Percentiles rank a stretch among this genome's conserved stretches.
Conservation (phyloP, 2,329 filamentous ascomycete genomes). For the Xylaria sp. region DNA sequence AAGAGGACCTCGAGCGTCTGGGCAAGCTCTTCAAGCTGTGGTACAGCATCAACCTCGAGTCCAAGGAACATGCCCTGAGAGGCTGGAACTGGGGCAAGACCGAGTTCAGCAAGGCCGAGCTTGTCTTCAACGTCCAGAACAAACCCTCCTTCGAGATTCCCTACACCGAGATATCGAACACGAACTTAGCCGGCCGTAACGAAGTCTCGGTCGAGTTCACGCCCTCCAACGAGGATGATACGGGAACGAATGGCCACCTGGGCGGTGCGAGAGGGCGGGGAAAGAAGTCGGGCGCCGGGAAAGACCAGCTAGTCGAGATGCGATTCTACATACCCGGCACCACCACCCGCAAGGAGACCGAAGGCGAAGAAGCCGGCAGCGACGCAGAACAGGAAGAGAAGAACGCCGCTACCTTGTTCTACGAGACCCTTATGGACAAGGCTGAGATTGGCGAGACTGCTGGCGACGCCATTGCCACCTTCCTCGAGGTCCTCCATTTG, state of each 20-base stretch:
- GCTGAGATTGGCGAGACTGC: slow-evolving; percentile 98
- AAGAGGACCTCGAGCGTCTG: slow-evolving; percentile 92
- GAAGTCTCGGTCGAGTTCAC: slow-evolving; percentile 97
- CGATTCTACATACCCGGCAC: slow-evolving; percentile 97
- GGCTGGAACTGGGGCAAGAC: slow-evolving; percentile 99
- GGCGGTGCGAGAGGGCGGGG: slow-evolving; percentile 81
- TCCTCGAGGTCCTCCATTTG: slow-evolving; percentile 95
- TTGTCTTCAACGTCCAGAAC: slow-evolving; percentile 97
- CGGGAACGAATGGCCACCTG: slow-evolving; percentile 77
- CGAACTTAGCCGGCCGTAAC: slow-evolving; percentile 96
- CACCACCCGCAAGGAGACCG: slow-evolving; percentile 79
- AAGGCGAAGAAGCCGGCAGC: slow-evolving; percentile 78
- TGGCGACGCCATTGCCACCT: slow-evolving; percentile 97
- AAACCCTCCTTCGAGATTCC: slow-evolving; percentile 96
- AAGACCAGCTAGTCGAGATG: slow-evolving; percentile 97
- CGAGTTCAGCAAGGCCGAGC: slow-evolving; percentile 94
- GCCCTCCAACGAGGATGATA: slow-evolving; percentile 75
- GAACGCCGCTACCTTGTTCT: slow-evolving; percentile 96
- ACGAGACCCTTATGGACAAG: slow-evolving; percentile 97
- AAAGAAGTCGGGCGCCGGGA: slow-evolving; percentile 88
- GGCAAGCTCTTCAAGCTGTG: slow-evolving; percentile 96
- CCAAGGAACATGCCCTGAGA: slow-evolving; percentile 90
- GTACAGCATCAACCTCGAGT: slow-evolving; percentile 94
- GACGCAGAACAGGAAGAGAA: slow-evolving; percentile 82
- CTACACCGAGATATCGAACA: slow-evolving; percentile 97